These are phyloP conservation scores for Alternaria hordeiaustralica DNA, from an alignment of 2,329 filamentous ascomycete species.

Conservation along the genomic window DNA sequence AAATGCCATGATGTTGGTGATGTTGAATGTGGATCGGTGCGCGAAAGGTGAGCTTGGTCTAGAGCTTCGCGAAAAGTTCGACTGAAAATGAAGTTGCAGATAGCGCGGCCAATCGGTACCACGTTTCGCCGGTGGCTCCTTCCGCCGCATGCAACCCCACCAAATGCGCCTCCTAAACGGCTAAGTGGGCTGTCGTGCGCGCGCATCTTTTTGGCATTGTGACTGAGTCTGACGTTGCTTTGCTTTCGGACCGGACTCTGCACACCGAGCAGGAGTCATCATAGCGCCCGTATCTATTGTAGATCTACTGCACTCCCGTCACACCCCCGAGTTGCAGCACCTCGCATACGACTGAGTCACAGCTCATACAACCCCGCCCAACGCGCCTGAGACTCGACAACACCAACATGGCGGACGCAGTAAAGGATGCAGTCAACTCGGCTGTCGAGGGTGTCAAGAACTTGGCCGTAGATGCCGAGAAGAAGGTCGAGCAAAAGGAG, in stretches of 20 bases:
- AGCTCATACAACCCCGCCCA: constrained; percentile 21
- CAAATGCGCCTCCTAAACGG: constrained; percentile 27
- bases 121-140: constrained; percentile 31
- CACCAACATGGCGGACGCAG: constrained; percentile 55
- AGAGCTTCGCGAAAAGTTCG: constrained; percentile 35
- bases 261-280: constrained; percentile 10
- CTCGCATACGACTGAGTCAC: constrained; percentile 38
- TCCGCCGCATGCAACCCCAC: constrained; percentile 28
- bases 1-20: constrained; percentile 65
- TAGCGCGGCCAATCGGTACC: constrained; percentile 32
- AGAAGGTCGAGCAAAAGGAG: constrained; percentile 33
- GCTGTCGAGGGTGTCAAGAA: constrained; percentile 67
- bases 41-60: constrained; percentile 34
- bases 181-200: constrained; percentile 32
- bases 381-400: constrained; percentile 26
- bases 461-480: constrained; percentile 55
- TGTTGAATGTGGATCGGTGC: constrained; percentile 36
- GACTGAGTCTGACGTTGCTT: constrained; percentile 16
- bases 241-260: constrained; percentile 7
- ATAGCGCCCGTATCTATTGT: not conserved
- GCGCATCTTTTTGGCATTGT: constrained; percentile 33
- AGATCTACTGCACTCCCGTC: constrained; percentile 1
- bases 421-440: constrained; percentile 57
- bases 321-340: not conserved
- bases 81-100: constrained; percentile 35